Evolutionary conservation across 352 stramenopile species (phyloP), one percentile per base, ranked within the genome.

Genomic region (Saprolegnia diclina): DNA sequence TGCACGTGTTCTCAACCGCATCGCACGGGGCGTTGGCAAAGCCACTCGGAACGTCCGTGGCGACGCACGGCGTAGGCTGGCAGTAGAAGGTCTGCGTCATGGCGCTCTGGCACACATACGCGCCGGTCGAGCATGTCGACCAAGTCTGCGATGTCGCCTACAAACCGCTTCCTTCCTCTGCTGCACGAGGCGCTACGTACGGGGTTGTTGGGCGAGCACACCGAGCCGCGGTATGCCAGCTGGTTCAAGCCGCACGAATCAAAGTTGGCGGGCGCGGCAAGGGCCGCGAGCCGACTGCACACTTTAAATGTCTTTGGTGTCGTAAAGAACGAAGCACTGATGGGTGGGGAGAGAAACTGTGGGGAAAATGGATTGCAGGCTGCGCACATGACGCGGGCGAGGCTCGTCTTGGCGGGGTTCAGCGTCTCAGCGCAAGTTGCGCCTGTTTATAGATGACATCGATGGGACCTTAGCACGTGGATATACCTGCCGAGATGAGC

Each of bases 21-120:
- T 35, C 21, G 66, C 85, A 93, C 19, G 81, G 83, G 19, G 71
- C 74, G 62, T 89, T 74, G 21, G 79, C 78, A 71, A 93, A 91
- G 14, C 81, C 82, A 14, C 38, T 5, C 0, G 85, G 83, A 18
- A 57, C 26, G 24, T 80, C 72, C 0, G 65, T 73, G 2, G 64
- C 61, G 5, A 73, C 72, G 56, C 83, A 91, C 2, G 72, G 53
- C n/a, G 74, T 73, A 24, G 76, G 59, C 14, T 77, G 83, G 69
- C 83, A 92, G 38, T 76, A 84, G 79, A 82, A 92, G n/a, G 73
- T 72, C 42, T 72, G 71, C 11, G 75, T 73, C 6, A 50, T 52
- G 26, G 71, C 68, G 48, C 79, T 72, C 42, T 79, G 71, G 46
- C 81, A 92, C 53, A 91, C 71, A 42, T 83, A 78, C 67, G 89